Percentiles rank a stretch among this genome's conserved stretches.
Evolutionary conservation across 176 grass and related monocot genomes (phyloP).

Genomic region (Puya raimondii): DNA sequence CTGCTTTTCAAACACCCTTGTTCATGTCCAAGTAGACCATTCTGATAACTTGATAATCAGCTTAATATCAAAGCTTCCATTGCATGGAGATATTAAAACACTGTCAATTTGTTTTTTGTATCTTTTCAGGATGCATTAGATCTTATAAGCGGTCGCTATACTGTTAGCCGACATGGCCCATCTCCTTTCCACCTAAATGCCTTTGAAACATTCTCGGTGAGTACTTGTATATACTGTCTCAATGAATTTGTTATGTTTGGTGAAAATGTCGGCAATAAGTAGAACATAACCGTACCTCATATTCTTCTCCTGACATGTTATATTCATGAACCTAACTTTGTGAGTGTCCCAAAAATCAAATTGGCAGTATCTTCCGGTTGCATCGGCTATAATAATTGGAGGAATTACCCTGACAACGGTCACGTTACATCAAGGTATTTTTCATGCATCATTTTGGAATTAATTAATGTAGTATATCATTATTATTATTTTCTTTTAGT

Average conservation of each 20-base stretch:
- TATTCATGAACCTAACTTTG: background rate
- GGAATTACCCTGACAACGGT: conserved; percentile 75
- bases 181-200: conserved; percentile 60
- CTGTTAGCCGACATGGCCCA: conserved; percentile 43
- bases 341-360: background rate
- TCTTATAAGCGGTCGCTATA: conserved; percentile 76
- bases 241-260: background rate
- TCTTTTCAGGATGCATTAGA: conserved; percentile 83
- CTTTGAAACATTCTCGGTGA: conserved; percentile 75
- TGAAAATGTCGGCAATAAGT: background rate
- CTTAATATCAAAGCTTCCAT: background rate
- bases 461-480: background rate
- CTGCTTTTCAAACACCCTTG: conserved; percentile 3
- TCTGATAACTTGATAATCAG: background rate
- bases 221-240: conserved; percentile 13
- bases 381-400: conserved; percentile 82
- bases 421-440: conserved; percentile 77
- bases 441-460: background rate
- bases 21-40: background rate
- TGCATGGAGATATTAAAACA: conserved; percentile 2
- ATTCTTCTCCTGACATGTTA: background rate
- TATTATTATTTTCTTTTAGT: background rate
- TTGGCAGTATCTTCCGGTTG: conserved; percentile 75
- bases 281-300: background rate
- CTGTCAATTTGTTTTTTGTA: conserved; percentile 20